Base-by-base conservation (phyloP, 805 yeast species). In the Yamadazyma olivae region DNA sequence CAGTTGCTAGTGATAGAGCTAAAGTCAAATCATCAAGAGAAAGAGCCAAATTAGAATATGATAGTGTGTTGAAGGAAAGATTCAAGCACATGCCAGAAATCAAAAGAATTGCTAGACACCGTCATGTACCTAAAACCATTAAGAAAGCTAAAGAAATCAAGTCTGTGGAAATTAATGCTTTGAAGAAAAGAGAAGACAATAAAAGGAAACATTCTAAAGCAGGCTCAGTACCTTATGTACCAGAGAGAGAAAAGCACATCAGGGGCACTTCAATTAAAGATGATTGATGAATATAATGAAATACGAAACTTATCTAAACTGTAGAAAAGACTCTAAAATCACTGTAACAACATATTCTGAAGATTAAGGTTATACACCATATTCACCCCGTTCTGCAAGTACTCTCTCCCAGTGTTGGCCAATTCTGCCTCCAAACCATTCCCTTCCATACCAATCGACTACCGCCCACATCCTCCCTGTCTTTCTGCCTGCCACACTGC, bases 51-150 rank as follows among this genome's bases (percentile, higher is more conserved):
- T 67, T 89, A 50, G 96, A 91, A 61, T 91, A 93, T 62, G 95
- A 88, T 57, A 85, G 78, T 36, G 91, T 95, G 33, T 75, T 93
- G 60, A 90, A 90, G 62, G 95, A 91, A 54, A 76, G 96, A 56
- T 93, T 77, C 72, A 86, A 86, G 66, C 81, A 82, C 66, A 90
- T 93, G 98, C 99, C 99, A 1, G 99, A 93, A 61, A 83, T 93
- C 53, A 79, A 78, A 54, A 75, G 97, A 51, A 93, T 93, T 43
- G 67, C 88, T 19, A 79, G 90, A 61, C 98, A 93, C 64, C 79
- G 99, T 59, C 97, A 93, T 57, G 71, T 91, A 36, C 99, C 99
- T 16, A 67, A 67, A 40, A 85, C 83, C 32, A 77, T 93, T 48
- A 91, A 90, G 75, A 86, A 83, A 60, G 96, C 97, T 26, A 75